Base-by-base conservation (phyloP, 2,329 filamentous ascomycete species). In the Epichloe scottii region DNA sequence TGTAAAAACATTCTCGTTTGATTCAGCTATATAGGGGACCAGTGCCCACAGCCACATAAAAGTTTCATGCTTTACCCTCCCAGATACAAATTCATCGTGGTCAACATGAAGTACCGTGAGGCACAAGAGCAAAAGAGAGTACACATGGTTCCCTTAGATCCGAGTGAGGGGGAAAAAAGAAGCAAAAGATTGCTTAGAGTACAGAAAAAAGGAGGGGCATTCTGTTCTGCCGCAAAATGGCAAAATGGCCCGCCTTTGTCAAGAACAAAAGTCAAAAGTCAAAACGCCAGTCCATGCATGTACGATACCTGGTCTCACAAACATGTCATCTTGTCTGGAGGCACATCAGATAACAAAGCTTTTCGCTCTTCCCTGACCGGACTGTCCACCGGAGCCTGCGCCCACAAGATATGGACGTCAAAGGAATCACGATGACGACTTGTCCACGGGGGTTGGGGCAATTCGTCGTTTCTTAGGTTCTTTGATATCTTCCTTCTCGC, bases 391-490 rank as follows among this genome's bases (percentile, higher is more conserved):
- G 14, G 12, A 23, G 4, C 15, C 15, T 10, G 21, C 14, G 21
- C 42, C 23, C 14, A n/a, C 42, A 33, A 6, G 26, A 12, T 7
- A 12, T 7, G 12, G 23, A 30, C 14, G 38, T n/a, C 15, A 26
- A 43, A 3, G 11, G 5, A 11, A 19, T 46, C 34, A 52, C 46
- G 30, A 46, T 37, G 40, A 53, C 2, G 50, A n/a, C 34, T 50
- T 50, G 4, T 54, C 64, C 17, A 87, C 72, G 1, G 74, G 72
- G 1, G 82, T 87, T 4, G 84, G 85, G 4, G 84, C 84, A 58
- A 89, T 81, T 46, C 84, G 74, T 58, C 84, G 76, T 67, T 81
- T 84, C 69, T 88, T 89, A 5, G 79, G 73, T 59, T 79, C 71
- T 15, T 73, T 71, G 17, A 65, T 67, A 7, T 77, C 73, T 15